These are phyloP conservation scores for Saksenaea vasiformis DNA, from an alignment of 371 early-diverging fungal species.

Conservation along the genomic window DNA sequence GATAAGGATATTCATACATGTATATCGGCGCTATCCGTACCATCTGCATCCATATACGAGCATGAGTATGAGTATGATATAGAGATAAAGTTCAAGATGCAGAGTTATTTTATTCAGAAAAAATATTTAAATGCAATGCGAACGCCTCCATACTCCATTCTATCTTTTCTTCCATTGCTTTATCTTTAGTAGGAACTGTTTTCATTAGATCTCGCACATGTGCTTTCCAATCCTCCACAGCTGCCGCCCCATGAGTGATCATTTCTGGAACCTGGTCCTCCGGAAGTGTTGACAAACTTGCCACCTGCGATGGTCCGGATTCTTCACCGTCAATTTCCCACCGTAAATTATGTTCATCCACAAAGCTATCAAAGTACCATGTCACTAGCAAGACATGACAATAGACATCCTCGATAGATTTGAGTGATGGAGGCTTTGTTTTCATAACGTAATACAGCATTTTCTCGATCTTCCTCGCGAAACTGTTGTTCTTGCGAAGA, in stretches of 20 bases:
- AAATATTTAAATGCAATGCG: not conserved
- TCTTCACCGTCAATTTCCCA: not conserved
- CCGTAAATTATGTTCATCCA: not conserved
- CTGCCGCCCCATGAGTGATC: constrained; percentile 1
- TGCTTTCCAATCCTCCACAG: not conserved
- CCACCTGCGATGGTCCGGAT: not conserved
- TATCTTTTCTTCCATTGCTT: not conserved
- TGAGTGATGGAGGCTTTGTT: not conserved
- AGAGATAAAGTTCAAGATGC: too few species aligned
- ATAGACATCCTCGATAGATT: not conserved
- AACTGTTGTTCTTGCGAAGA: not conserved
- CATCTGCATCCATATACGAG: too few species aligned
- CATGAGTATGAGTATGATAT: too few species aligned
- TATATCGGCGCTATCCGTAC: too few species aligned
- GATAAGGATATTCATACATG: too few species aligned
- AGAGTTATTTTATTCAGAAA: too few species aligned
- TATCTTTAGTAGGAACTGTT: not conserved
- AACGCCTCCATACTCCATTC: not conserved
- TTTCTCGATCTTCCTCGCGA: not conserved
- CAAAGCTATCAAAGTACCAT: not conserved
- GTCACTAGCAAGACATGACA: not conserved
- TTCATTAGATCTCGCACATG: not conserved
- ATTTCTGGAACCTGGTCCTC: constrained; percentile 10
- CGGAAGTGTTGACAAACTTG: not conserved
- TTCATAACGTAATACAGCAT: not conserved